These are phyloP conservation scores for Tillandsia leiboldiana DNA, from an alignment of 176 grass and related monocot genomes.

Conservation along the genomic window DNA sequence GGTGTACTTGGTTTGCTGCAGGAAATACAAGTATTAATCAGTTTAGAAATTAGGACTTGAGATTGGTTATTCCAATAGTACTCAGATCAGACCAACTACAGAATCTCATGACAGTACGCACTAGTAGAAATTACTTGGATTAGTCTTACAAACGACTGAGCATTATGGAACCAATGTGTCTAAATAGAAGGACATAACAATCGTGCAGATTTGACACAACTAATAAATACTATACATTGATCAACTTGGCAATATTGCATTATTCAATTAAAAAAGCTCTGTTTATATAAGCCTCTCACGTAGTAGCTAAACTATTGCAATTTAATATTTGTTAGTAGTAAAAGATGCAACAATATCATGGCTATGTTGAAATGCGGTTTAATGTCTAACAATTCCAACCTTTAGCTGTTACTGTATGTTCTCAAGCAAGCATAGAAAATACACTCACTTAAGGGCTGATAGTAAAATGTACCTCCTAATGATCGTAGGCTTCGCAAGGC, in stretches of 20 bases:
- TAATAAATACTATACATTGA: no score
- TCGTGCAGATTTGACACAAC: no score
- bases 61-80: no score
- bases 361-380: neutral
- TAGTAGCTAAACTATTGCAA: neutral
- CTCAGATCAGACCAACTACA: no score
- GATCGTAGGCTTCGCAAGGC: slow-evolving; percentile 88
- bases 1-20: slow-evolving; percentile 92
- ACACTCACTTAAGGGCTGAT: neutral
- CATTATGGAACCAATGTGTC: neutral
- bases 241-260: no score
- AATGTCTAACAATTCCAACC: neutral
- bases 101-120: no score
- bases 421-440: neutral
- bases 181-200: no score
- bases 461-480: slow-evolving; percentile 60
- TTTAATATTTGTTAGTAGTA: neutral
- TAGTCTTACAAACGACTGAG: no score
- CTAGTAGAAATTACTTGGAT: no score
- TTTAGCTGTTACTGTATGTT: neutral
- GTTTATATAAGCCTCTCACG: neutral
- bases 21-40: slow-evolving; percentile 13
- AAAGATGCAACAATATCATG: neutral
- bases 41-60: no score
- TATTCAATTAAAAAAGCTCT: no score